A percentile compares a stretch with the other conserved stretches of the same genome.
These are phyloP conservation scores for Fistulifera pelliculosa DNA, from an alignment of 108 stramenopile species.

Conservation along the genomic window DNA sequence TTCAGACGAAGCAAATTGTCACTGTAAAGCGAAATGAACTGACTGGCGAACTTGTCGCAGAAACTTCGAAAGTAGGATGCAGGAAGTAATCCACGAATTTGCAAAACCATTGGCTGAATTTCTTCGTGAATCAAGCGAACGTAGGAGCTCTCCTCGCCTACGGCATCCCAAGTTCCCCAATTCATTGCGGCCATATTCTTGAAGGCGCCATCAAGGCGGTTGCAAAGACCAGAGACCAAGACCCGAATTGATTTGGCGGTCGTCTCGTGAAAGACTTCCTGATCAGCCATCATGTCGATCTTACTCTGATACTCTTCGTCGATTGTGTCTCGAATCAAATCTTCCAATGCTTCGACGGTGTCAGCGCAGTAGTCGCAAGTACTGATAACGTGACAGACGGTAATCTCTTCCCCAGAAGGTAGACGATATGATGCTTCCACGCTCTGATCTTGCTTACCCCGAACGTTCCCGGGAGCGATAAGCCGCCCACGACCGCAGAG, in stretches of 20 bases:
- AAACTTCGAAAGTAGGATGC: conserved; percentile 84
- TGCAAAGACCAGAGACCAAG: conserved; percentile 80
- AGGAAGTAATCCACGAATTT: conserved; percentile 42
- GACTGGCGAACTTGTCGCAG: conserved; percentile 90
- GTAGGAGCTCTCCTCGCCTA: conserved; percentile 91
- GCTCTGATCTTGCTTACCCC: conserved; percentile 24
- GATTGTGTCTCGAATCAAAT: conserved; percentile 87
- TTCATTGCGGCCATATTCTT: conserved; percentile 67
- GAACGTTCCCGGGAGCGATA: conserved; percentile 24
- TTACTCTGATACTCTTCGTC: conserved; percentile 69
- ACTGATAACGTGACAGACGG: conserved; percentile 89
- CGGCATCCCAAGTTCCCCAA: conserved; percentile 77
- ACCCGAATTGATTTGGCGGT: conserved; percentile 84
- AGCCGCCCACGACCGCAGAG: conserved; percentile 25
- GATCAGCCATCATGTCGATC: conserved; percentile 79
- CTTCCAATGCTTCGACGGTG: conserved; percentile 90
- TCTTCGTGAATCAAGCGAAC: conserved; percentile 81
- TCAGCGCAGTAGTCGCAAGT: conserved; percentile 98
- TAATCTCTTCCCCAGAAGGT: conserved; percentile 78
- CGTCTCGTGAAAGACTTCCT: conserved; percentile 88
- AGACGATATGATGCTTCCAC: conserved; percentile 42
- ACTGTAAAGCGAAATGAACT: conserved; percentile 73
- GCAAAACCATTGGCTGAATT: conserved; percentile 68
- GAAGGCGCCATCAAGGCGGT: conserved; percentile 66
- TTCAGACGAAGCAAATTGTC: conserved; percentile 66